phyloP scores from a whole-genome alignment of 345 rosid genomes.

The Erucastrum elatum region DNA sequence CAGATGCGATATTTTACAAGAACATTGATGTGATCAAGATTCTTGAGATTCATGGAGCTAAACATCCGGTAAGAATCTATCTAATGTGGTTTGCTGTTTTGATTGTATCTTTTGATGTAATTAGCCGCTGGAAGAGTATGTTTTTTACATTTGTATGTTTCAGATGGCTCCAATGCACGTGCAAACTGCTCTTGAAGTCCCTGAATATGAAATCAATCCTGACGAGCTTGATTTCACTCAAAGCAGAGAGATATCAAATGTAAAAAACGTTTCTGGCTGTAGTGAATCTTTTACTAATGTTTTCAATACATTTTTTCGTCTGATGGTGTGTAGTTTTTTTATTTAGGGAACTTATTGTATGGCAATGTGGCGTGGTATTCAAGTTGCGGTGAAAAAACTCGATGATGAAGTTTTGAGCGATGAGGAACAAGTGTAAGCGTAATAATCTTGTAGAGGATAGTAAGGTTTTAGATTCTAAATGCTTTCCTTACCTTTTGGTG shows the following conservation, averaged over 20 bases:
- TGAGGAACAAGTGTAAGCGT: slow-evolving; percentile 80
- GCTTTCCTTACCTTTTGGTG: not conserved
- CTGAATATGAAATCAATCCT: slow-evolving; percentile 82
- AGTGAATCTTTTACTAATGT: not conserved
- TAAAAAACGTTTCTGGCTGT: slow-evolving; percentile 13
- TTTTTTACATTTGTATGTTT: slow-evolving; percentile 1
- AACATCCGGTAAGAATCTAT: slow-evolving; percentile 59
- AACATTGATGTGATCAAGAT: slow-evolving; percentile 74
- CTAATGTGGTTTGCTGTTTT: not conserved
- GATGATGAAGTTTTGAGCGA: slow-evolving; percentile 65
- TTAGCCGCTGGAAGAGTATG: not conserved
- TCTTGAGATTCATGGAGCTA: slow-evolving; percentile 79
- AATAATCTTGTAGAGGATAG: not conserved
- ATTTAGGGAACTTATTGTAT: slow-evolving; percentile 75
- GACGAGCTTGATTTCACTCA: slow-evolving; percentile 75
- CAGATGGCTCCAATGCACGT: slow-evolving; percentile 95
- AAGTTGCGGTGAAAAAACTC: slow-evolving; percentile 87
- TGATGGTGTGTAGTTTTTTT: slow-evolving; percentile 18
- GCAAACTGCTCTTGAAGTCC: slow-evolving; percentile 75
- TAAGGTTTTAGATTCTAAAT: slow-evolving; percentile 11
- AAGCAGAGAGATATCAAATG: slow-evolving; percentile 78
- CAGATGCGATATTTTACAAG: slow-evolving; percentile 87
- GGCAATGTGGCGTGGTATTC: slow-evolving; percentile 88
- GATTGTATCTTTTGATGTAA: not conserved
- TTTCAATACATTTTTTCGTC: not conserved